phyloP scores from a whole-genome alignment of 1,284 basidiomycete species.

The Boletus semigastroideus region DNA sequence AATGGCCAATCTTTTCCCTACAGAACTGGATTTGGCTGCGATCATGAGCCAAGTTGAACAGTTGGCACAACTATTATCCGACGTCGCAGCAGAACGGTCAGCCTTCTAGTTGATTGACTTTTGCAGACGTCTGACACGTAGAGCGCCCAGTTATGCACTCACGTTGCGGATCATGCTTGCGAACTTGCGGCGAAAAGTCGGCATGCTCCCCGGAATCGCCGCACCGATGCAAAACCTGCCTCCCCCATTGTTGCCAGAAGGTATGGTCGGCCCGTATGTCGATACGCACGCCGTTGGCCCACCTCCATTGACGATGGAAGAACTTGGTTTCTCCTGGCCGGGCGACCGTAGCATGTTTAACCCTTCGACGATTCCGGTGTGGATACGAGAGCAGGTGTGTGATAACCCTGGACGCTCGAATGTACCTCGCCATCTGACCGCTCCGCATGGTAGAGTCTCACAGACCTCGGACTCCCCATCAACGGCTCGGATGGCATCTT shows the following conservation, averaged over 20 bases:
- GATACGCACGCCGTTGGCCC: conserved; percentile 48
- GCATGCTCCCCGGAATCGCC: conserved; percentile 55
- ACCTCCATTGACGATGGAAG: conserved; percentile 75
- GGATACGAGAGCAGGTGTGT: conserved; percentile 79
- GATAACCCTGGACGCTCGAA: not conserved
- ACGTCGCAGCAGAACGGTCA: conserved; percentile 83
- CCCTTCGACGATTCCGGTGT: conserved; percentile 73
- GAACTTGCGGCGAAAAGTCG: conserved; percentile 83
- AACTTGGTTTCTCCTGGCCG: conserved; percentile 78
- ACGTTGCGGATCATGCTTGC: conserved; percentile 90
- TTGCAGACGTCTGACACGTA: conserved; percentile 7
- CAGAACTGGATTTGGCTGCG: conserved; percentile 71
- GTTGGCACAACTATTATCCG: conserved; percentile 77
- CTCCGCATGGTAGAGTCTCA: conserved; percentile 58
- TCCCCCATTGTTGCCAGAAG: conserved; percentile 51
- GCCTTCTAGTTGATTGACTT: conserved; percentile 11
- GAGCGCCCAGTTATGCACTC: conserved; percentile 67
- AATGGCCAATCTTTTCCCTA: conserved; percentile 84
- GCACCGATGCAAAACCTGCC: conserved; percentile 50
- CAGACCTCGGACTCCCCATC: conserved; percentile 83
- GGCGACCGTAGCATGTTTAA: conserved; percentile 72
- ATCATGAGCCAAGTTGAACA: conserved; percentile 83
- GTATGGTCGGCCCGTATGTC: conserved; percentile 53
- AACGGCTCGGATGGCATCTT: conserved; percentile 90
- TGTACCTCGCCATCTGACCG: conserved; percentile 1